phyloP scores from a whole-genome alignment of 2,329 filamentous ascomycete genomes.

The Tolypocladium paradoxum region DNA sequence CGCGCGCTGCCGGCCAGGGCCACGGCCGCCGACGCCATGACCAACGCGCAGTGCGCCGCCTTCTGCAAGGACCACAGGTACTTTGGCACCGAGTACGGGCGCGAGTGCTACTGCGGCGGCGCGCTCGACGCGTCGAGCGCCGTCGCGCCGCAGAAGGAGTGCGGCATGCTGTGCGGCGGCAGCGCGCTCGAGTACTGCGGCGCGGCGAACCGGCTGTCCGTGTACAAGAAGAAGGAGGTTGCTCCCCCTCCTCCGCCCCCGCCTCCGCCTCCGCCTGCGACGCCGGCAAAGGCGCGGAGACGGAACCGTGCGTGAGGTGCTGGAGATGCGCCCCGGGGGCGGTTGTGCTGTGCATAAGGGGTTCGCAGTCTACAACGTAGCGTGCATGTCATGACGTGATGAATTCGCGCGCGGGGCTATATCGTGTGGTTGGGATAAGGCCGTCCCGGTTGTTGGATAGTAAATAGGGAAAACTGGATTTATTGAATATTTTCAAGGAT shows the following conservation, averaged over 20 bases:
- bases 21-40: slow-evolving; percentile 18
- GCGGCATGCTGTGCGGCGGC: slow-evolving; percentile 30
- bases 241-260: neutral
- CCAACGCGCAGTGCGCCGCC: slow-evolving; percentile 19
- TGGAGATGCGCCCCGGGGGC: neutral
- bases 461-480: neutral
- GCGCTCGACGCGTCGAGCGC: slow-evolving; percentile 16
- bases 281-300: neutral
- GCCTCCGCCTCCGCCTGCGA: neutral
- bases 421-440: neutral
- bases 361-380: neutral
- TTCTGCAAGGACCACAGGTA: slow-evolving; percentile 19
- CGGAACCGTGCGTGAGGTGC: neutral
- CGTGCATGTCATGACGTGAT: neutral
- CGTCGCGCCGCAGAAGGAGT: slow-evolving; percentile 20
- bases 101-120: slow-evolving; percentile 26
- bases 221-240: slow-evolving; percentile 19
- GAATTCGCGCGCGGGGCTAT: neutral
- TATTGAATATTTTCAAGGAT: neutral
- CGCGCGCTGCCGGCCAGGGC: slow-evolving; percentile 19
- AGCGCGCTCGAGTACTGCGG: slow-evolving; percentile 27
- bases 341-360: neutral
- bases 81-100: slow-evolving; percentile 28
- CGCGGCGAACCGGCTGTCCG: slow-evolving; percentile 24
- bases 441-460: neutral